These are phyloP conservation scores for Choiromyces venosus DNA, from an alignment of 495 filamentous ascomycete genomes.

Conservation along the genomic window DNA sequence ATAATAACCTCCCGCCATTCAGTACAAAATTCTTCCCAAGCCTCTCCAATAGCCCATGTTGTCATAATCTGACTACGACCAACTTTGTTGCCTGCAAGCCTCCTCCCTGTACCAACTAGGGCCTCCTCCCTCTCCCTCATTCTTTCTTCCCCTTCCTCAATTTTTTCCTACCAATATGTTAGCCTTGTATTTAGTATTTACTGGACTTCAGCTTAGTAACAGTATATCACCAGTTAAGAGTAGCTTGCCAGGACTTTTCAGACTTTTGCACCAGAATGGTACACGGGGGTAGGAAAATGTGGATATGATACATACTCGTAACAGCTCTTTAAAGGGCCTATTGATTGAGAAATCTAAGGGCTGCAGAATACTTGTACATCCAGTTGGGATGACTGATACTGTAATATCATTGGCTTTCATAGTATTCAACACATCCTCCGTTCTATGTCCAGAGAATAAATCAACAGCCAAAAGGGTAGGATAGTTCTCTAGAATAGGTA, in stretches of 20 bases:
- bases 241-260: too few species aligned
- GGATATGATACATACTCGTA: background rate
- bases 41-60: background rate
- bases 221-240: too few species aligned
- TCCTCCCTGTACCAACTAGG: background rate
- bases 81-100: background rate
- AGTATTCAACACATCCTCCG: background rate
- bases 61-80: background rate
- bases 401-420: background rate
- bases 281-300: background rate
- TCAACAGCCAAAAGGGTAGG: background rate
- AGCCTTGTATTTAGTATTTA: background rate
- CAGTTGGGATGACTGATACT: background rate
- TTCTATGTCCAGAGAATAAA: background rate
- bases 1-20: background rate
- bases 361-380: background rate
- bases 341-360: slow-evolving; percentile 4
- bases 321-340: slow-evolving; percentile 2
- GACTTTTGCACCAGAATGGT: too few species aligned
- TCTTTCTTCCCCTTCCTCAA: background rate
- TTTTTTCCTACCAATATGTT: background rate
- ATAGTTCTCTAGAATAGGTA: background rate
- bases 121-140: background rate
- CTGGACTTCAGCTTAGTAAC: too few species aligned
- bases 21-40: slow-evolving; percentile 2